Conservation (phyloP, 2,329 filamentous ascomycete genomes). For the Penicillium occitanis region DNA sequence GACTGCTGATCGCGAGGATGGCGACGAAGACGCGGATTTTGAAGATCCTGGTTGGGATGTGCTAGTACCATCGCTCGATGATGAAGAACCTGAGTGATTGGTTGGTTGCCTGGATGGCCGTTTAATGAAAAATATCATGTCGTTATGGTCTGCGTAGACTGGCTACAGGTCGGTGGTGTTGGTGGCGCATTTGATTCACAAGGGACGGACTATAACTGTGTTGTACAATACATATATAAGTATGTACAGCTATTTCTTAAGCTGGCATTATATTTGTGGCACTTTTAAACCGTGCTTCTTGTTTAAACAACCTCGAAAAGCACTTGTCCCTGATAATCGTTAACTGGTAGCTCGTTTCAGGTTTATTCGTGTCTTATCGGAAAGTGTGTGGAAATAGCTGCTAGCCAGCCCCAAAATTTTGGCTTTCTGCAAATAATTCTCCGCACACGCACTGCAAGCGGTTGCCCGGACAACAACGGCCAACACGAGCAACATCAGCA, state of each 20-base stretch:
- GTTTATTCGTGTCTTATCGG: background rate
- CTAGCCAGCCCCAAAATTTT: background rate
- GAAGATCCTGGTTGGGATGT: conserved; percentile 41
- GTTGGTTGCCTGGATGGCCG: no score
- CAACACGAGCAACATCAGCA: conserved; percentile 13
- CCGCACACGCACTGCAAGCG: conserved; percentile 9
- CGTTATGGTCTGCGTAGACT: background rate
- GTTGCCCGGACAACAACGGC: conserved; percentile 20
- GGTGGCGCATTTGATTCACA: conserved; percentile 5
- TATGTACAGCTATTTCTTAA: background rate
- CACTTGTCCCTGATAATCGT: background rate
- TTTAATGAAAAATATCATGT: background rate
- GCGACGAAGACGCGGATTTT: conserved; percentile 28
- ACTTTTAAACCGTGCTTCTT: background rate
- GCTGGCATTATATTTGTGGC: background rate
- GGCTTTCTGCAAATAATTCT: background rate
- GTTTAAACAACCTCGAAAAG: background rate
- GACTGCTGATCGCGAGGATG: conserved; percentile 17
- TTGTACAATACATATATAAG: background rate
- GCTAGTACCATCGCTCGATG: conserved; percentile 35
- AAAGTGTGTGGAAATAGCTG: background rate
- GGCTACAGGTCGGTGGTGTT: background rate
- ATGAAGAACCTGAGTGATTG: conserved; percentile 29
- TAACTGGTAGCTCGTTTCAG: conserved; percentile 1
- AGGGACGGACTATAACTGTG: background rate